Conservation (phyloP, 305 asterid genomes). For the Fraxinus platypoda region DNA sequence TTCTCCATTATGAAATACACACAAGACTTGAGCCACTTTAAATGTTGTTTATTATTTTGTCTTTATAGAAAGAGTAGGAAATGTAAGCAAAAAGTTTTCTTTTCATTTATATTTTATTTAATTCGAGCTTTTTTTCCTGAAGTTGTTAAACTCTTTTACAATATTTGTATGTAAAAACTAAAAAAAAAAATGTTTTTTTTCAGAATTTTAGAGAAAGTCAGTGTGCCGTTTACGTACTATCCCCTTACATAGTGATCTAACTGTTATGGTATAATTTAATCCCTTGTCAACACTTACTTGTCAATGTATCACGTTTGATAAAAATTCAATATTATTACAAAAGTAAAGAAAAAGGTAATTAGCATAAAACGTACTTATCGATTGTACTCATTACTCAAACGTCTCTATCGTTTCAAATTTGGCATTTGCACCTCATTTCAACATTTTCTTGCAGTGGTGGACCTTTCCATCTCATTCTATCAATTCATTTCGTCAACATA, state of each 20-base stretch:
- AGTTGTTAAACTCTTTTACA: neutral
- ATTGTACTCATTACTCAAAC: neutral
- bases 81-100: neutral
- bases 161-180: neutral
- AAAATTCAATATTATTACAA: neutral
- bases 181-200: no score
- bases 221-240: neutral
- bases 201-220: neutral
- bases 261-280: no score
- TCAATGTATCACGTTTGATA: no score
- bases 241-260: neutral
- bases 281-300: neutral
- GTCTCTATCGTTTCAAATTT: no score
- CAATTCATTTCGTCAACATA: neutral
- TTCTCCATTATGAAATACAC: slow-evolving; percentile 13
- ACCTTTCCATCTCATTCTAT: neutral
- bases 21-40: neutral
- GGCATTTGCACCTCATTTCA: neutral
- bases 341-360: no score
- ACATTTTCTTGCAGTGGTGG: neutral
- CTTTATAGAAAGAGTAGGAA: neutral
- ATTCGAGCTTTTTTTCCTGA: neutral
- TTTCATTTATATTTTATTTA: neutral
- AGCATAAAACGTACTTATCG: neutral
- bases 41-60: neutral